phyloP scores from a whole-genome alignment of 257 asterid species.

The Penstemon davidsonii region DNA sequence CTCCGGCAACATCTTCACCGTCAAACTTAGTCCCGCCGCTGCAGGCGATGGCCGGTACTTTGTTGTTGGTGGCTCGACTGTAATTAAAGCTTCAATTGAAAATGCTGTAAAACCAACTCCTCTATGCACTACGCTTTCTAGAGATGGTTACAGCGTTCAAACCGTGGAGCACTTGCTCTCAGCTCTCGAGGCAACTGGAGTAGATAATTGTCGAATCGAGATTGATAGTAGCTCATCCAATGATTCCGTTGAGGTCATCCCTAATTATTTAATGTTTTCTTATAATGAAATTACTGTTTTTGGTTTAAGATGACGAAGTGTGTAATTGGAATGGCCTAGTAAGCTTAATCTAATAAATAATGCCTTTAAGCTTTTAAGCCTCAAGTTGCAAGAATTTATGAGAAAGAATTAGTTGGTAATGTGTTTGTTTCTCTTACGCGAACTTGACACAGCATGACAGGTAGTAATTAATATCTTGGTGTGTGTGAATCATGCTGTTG shows the following conservation, averaged over 20 bases:
- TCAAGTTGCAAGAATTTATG: no score
- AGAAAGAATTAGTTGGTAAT: no score
- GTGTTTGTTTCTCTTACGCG: no score
- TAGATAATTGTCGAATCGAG: constrained; percentile 82
- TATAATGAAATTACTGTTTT: not conserved
- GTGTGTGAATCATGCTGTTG: no score
- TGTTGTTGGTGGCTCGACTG: constrained; percentile 46
- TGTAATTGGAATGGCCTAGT: not conserved
- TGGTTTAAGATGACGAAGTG: not conserved
- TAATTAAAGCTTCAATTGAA: constrained; percentile 66
- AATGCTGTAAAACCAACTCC: constrained; percentile 55
- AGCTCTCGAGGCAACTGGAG: constrained; percentile 84
- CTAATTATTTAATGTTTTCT: not conserved
- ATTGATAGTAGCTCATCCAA: constrained; percentile 38
- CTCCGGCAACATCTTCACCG: constrained; percentile 70
- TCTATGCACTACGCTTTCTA: constrained; percentile 73
- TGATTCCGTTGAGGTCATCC: constrained; percentile 63
- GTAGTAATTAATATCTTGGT: no score
- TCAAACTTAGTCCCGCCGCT: constrained; percentile 60
- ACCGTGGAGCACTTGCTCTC: constrained; percentile 95
- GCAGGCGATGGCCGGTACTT: constrained; percentile 77
- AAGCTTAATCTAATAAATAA: no score
- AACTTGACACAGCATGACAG: no score
- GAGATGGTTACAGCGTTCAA: constrained; percentile 58
- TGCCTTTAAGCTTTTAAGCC: no score